Percentiles rank a stretch among this genome's conserved stretches.
These are phyloP conservation scores for Circinella minor DNA, from an alignment of 371 early-diverging fungal genomes.

Conservation along the genomic window DNA sequence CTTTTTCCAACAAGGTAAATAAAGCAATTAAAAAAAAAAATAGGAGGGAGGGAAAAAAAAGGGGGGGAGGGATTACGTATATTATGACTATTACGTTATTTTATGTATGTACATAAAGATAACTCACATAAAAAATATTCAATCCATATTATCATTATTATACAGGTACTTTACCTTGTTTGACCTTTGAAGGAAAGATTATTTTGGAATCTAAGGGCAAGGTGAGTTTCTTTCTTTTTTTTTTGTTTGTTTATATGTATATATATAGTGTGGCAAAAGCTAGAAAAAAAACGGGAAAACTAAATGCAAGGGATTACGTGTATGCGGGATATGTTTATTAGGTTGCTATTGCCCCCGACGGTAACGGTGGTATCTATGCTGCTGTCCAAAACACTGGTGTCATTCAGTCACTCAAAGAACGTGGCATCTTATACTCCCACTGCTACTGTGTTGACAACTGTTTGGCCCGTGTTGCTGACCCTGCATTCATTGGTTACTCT, in stretches of 20 bases:
- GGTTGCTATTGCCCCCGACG: constrained; percentile 77
- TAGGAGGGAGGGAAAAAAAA: not conserved
- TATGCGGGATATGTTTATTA: constrained; percentile 65
- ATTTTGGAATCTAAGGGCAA: constrained; percentile 81
- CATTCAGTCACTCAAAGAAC: constrained; percentile 72
- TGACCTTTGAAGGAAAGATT: constrained; percentile 84
- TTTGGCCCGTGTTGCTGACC: constrained; percentile 93
- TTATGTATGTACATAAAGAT: not conserved
- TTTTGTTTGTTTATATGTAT: not conserved
- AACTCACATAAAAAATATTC: too few relatives aligned
- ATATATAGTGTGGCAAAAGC: not conserved
- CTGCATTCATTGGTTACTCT: constrained; percentile 91
- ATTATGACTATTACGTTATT: not conserved
- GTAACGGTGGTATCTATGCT: constrained; percentile 84
- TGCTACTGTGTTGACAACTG: constrained; percentile 97
- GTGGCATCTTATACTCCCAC: constrained; percentile 87
- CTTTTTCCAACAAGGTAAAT: constrained; percentile 86
- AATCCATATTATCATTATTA: not conserved
- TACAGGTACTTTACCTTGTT: constrained; percentile 84
- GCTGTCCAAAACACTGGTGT: constrained; percentile 81
- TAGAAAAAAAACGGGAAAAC: not conserved
- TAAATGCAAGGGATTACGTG: too few relatives aligned
- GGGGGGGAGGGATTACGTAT: not conserved
- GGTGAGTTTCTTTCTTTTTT: constrained; percentile 48
- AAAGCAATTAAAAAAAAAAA: too few relatives aligned